Base-by-base conservation (phyloP, 208 protist species). In the Leishmania tropica region DNA sequence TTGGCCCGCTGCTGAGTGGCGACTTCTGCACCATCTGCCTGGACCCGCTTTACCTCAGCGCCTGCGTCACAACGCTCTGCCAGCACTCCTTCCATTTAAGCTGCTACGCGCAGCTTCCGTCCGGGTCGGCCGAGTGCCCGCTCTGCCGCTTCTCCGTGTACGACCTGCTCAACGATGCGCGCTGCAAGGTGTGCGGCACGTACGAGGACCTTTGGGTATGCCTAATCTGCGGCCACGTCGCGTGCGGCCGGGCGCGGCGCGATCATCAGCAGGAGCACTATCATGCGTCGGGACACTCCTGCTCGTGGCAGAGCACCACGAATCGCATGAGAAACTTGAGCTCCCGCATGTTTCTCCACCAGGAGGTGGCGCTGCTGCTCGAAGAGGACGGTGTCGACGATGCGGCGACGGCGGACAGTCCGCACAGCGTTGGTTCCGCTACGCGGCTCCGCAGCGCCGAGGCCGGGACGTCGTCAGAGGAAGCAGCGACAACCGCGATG, bases 121-220 rank as follows among this genome's bases (percentile, higher is more conserved):
- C 88, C 3, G 78, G 79, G 64, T 84, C 88, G 17, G 79, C 87
- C 51, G 88, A 89, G 65, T 97, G 94, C 85, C 94, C 94, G 21
- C 87, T 96, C 13, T 97, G 94, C 76, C 94, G 94, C 67, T 96
- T 97, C 83, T 91, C 89, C 3, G 84, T 97, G 64, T 89, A 86
- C 64, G 89, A 92, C 37, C 81, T 97, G n/a, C 81, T 91, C n/a
- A 90, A 85, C 78, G 85, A 94, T 81, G 89, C 88, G 7, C 83
- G 86, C 35, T 98, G 95, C 79, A 79, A 84, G 48, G 78, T 72
- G n/a, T 98, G 95, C 79, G 86, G 90, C 35, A 94, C 92, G 11
- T 93, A 86, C 74, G 81, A 91, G 62, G 93, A 97, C 73, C 72
- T 97, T 75, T 97, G 95, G 95, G 88, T 87, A n/a, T 97, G 95